A percentile compares a stretch with the other conserved stretches of the same genome.
Conservation (phyloP, 139 green algal species). For the Dunaliella primolecta region DNA sequence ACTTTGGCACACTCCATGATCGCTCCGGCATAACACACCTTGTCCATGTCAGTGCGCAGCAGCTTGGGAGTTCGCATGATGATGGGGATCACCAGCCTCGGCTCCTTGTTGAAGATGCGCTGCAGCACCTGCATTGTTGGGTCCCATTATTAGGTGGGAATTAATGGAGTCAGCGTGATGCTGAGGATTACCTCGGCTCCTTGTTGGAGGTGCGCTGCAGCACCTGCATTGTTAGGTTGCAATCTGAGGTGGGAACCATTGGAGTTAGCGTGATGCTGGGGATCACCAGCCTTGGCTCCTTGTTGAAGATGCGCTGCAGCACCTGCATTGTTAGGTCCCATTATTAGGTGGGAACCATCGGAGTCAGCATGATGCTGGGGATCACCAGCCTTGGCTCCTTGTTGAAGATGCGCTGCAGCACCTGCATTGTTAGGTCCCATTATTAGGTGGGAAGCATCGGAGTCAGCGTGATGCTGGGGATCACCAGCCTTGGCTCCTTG, state of each 20-base stretch:
- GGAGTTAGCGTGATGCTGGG: too few relatives aligned
- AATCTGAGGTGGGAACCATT: too few relatives aligned
- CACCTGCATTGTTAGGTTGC: too few relatives aligned
- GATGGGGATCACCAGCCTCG: neutral
- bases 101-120: neutral
- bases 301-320: too few relatives aligned
- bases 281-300: too few relatives aligned
- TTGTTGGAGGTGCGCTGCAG: neutral
- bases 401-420: conserved; percentile 1
- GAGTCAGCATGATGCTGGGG: neutral
- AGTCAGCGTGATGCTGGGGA: neutral
- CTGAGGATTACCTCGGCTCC: neutral
- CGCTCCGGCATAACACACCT: too few relatives aligned
- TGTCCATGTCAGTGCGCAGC: conserved; percentile 10
- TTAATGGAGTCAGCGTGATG: neutral
- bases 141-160: neutral
- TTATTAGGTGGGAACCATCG: neutral
- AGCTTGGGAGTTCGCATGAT: neutral
- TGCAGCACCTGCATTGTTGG: neutral
- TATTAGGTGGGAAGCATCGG: neutral
- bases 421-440: neutral
- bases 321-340: neutral
- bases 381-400: neutral
- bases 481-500: neutral
- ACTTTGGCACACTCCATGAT: too few relatives aligned